These are phyloP conservation scores for Aureobasidium sp. DNA, from an alignment of 2,329 filamentous ascomycete species.

Conservation along the genomic window DNA sequence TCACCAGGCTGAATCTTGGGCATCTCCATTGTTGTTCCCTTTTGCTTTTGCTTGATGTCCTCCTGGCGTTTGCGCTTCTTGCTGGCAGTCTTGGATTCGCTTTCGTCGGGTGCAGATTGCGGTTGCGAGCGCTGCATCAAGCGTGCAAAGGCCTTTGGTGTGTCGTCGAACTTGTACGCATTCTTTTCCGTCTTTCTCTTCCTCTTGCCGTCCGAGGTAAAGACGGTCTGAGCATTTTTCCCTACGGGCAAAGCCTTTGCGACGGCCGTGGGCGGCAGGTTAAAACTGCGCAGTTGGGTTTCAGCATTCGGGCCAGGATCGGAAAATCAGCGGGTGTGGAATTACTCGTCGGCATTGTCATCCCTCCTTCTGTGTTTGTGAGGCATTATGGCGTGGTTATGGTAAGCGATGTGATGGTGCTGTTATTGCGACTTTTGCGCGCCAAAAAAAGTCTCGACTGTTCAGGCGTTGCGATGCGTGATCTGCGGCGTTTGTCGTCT, in stretches of 20 bases:
- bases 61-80: conserved; percentile 31
- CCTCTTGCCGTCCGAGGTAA: conserved; percentile 22
- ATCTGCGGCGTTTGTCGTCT: background rate
- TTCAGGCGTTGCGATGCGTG: background rate
- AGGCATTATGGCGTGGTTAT: conserved; percentile 15
- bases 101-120: conserved; percentile 57
- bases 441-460: background rate
- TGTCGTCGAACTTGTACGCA: conserved; percentile 61
- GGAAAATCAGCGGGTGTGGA: background rate
- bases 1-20: conserved; percentile 78
- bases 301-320: conserved; percentile 39
- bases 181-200: conserved; percentile 23
- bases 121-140: conserved; percentile 62
- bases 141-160: conserved; percentile 76
- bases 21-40: conserved; percentile 25
- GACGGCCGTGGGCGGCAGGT: conserved; percentile 52
- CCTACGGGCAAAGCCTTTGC: conserved; percentile 51
- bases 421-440: background rate
- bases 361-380: conserved; percentile 27
- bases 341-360: conserved; percentile 30
- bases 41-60: conserved; percentile 13
- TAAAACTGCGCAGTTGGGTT: conserved; percentile 33
- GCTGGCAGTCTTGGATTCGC: conserved; percentile 42
- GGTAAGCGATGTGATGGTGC: background rate
- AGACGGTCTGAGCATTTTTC: conserved; percentile 31